Base-by-base conservation (phyloP, 129 eudicot genomes). In the Pittosporum tobira region DNA sequence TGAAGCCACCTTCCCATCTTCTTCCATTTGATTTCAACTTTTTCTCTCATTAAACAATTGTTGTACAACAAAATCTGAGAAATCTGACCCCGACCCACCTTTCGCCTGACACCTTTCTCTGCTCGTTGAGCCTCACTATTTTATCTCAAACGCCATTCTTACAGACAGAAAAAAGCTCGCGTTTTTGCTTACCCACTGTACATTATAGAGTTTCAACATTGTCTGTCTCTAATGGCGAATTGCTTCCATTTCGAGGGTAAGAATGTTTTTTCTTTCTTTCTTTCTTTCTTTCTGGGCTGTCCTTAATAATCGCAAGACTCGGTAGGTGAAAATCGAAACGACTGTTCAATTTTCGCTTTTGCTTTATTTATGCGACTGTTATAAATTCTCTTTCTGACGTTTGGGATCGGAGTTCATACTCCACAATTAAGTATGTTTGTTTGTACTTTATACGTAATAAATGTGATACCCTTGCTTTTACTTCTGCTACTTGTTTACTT, bases 391-490 rank as follows among this genome's bases (percentile, higher is more conserved):
- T 55, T 49, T 62, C 30, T 19, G 44, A 11, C 2, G 37, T 25
- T 19, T 46, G 45, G 60, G 58, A 71, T 55, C 62, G 48, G 62
- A 64, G 38, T 60, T 66, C 13, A 16, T 54, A 50, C 16, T n/a
- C n/a, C n/a, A n/a, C n/a, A 31, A 30, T 51, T 31, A 55, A 51
- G 23, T 48, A 18, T 59, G 58, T 30, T 63, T 68, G 9, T 66
- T 20, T 64, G 29, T 38, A 64, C 46, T 67, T 45, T n/a, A 51
- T 67, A 54, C 48, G 57, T 70, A 62, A 63, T 34, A 16, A 43
- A 22, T 26, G 63, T 57, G 58, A 29, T n/a, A n/a, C 53, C 84
- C 74, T 78, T 57, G 77, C 71, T 74, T 78, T 49, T 65, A 70
- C 84, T 74, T 66, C 53, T 78, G 77, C 68, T 62, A 65, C 70